phyloP scores from a whole-genome alignment of 768 basidiomycete species.

The Pleurotus tuoliensis region DNA sequence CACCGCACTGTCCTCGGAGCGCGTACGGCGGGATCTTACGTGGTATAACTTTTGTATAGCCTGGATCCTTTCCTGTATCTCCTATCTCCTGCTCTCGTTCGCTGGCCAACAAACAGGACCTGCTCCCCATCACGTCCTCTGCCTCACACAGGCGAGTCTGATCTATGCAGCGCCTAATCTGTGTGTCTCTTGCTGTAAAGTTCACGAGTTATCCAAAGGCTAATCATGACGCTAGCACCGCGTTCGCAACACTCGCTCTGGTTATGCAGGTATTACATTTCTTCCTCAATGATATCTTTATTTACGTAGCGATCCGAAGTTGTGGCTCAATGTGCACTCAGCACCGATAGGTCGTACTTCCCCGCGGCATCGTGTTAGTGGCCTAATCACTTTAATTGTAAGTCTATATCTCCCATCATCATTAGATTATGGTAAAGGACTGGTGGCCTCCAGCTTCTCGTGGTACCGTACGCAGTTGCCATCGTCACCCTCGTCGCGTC shows the following conservation, averaged over 20 bases:
- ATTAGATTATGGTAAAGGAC: background rate
- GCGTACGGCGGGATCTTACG: slow-evolving; percentile 13
- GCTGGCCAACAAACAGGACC: slow-evolving; percentile 9
- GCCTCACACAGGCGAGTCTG: slow-evolving; percentile 15
- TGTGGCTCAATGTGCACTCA: background rate
- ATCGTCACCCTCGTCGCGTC: background rate
- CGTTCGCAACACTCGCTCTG: slow-evolving; percentile 17
- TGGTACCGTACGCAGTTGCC: background rate
- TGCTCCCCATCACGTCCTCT: slow-evolving; percentile 13
- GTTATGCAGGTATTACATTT: slow-evolving; percentile 14
- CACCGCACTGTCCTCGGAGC: slow-evolving; percentile 13
- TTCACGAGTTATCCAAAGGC: background rate
- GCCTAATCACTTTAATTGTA: background rate
- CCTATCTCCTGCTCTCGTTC: slow-evolving; percentile 15
- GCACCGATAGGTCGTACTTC: background rate
- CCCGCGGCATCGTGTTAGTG: background rate
- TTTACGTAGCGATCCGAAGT: background rate
- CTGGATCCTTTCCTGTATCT: slow-evolving; percentile 18
- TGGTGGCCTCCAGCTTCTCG: background rate
- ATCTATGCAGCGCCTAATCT: slow-evolving; percentile 15
- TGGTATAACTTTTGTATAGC: slow-evolving; percentile 19
- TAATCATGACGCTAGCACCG: slow-evolving; percentile 5
- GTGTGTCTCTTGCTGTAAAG: slow-evolving; percentile 1
- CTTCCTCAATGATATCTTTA: background rate
- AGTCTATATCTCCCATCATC: background rate